Evolutionary conservation across 352 stramenopile genomes (phyloP), one percentile per base, ranked within the genome.

Genomic region (Globisporangium recalcitrans): DNA sequence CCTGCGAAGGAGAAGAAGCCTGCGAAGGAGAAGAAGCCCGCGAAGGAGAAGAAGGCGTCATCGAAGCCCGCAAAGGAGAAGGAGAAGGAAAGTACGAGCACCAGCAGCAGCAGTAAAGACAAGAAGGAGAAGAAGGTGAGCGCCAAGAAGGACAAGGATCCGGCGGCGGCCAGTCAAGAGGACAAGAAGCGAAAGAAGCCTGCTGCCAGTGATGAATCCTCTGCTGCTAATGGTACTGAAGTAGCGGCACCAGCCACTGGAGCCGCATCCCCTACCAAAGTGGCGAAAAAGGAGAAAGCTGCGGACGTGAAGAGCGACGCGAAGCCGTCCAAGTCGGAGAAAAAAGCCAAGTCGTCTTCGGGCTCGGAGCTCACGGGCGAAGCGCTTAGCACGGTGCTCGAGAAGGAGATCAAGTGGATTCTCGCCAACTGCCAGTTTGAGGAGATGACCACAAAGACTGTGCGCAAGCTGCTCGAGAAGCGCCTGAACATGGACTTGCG

Each of bases 401-500:
- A 94, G 58, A 80, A 78, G 34, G 83, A 93, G 63, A 94, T 94
- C 54, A 78, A 81, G 14, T 87, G 80, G 75, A 90, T 94, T 48
- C 63, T 94, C 1, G 68, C 76, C 3, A 91, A 91, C 49, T 89
- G 77, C 52, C 74, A 80, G 36, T 89, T 92, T 56, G 83, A 94
- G 29, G 81, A 91, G 54, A 88, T 94, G 74, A 94, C 85, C 4
- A 94, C 85, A 6, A 88, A 89, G 60, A 94, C 73, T 9, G 76
- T 94, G 51, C 71, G 85, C 34, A 90, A 91, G 57, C 44, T 89
- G 61, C 70, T 94, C 0, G 80, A 92, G 52, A 70, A 88, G 48
- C 80, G 81, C 7, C 68, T 94, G 2, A 66, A 80, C 0, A 84
- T 90, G 65, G 81, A 93, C 49, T 65, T 94, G 51, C 81, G 78